These are phyloP conservation scores for Globisporangium nunn DNA, from an alignment of 352 stramenopile genomes.

Conservation along the genomic window DNA sequence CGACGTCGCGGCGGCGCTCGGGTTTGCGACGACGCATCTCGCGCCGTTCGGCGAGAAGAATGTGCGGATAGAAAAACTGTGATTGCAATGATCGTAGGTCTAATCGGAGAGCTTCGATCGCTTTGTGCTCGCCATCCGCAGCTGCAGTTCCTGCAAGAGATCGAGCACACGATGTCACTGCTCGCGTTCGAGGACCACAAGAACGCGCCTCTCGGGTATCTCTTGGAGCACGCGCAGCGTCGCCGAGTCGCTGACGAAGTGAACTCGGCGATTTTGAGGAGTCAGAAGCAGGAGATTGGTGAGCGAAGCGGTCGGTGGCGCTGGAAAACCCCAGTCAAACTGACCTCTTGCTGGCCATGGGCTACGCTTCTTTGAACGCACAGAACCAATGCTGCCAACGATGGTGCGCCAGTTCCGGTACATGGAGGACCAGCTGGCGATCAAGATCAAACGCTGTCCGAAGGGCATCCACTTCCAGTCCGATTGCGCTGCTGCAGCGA, in stretches of 20 bases:
- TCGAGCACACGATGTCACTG: slow-evolving; percentile 71
- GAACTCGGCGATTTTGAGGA: slow-evolving; percentile 64
- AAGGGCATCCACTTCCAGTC: slow-evolving; percentile 31
- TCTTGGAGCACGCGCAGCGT: slow-evolving; percentile 57
- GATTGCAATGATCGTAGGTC: too few relatives aligned
- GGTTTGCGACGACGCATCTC: slow-evolving; percentile 66
- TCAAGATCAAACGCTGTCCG: slow-evolving; percentile 47
- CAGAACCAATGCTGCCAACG: slow-evolving; percentile 68
- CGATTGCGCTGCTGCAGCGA: slow-evolving; percentile 12
- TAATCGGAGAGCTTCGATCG: background rate
- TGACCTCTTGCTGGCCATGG: background rate
- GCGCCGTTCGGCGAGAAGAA: slow-evolving; percentile 70
- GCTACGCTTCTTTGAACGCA: background rate
- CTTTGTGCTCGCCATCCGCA: slow-evolving; percentile 9
- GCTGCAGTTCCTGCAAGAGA: slow-evolving; percentile 65
- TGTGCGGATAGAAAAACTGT: slow-evolving; percentile 13
- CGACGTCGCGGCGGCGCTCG: slow-evolving; percentile 53
- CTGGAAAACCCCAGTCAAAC: background rate
- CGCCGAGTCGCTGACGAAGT: slow-evolving; percentile 64
- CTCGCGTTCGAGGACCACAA: slow-evolving; percentile 68
- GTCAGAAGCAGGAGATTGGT: slow-evolving; percentile 74
- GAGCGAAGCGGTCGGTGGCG: background rate
- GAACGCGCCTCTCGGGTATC: slow-evolving; percentile 42
- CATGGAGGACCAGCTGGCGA: slow-evolving; percentile 65
- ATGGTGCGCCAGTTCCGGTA: slow-evolving; percentile 75